Percentiles rank a stretch among this genome's conserved stretches.
Conservation (phyloP, 1,284 basidiomycete genomes). For the Malassezia slooffiae region DNA sequence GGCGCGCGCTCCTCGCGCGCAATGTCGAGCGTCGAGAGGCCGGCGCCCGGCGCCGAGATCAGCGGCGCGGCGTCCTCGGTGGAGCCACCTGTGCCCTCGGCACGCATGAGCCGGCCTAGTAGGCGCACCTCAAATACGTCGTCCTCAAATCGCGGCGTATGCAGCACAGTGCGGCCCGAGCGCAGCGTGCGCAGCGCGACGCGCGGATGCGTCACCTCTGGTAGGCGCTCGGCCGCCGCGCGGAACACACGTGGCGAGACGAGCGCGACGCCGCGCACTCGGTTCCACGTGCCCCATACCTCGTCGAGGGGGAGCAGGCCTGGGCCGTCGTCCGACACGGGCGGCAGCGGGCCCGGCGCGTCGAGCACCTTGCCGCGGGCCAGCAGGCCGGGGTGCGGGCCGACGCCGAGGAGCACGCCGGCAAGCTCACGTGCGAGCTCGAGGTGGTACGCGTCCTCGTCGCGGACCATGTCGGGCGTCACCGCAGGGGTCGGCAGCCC, state of each 20-base stretch:
- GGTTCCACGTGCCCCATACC: conserved; percentile 95
- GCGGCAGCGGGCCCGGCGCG: no score
- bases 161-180: conserved; percentile 67
- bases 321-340: no score
- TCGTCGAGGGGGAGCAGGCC: conserved; percentile 73
- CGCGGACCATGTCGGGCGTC: conserved; percentile 77
- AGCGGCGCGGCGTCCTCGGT: neutral
- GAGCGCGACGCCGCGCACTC: conserved; percentile 81
- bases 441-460: conserved; percentile 68
- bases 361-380: conserved; percentile 15
- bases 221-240: conserved; percentile 60
- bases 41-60: conserved; percentile 12
- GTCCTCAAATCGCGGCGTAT: conserved; percentile 56
- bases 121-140: conserved; percentile 25
- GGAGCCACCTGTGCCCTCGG: neutral
- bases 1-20: conserved; percentile 28
- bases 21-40: conserved; percentile 29
- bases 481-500: conserved; percentile 72
- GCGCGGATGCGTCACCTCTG: conserved; percentile 58
- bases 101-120: conserved; percentile 16
- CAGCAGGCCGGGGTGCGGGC: conserved; percentile 43
- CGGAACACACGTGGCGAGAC: conserved; percentile 76
- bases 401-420: conserved; percentile 56
- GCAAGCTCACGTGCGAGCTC: conserved; percentile 75
- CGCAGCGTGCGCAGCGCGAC: conserved; percentile 61